Base-by-base conservation (phyloP, 768 basidiomycete species). In the Leccinum incarnatum region DNA sequence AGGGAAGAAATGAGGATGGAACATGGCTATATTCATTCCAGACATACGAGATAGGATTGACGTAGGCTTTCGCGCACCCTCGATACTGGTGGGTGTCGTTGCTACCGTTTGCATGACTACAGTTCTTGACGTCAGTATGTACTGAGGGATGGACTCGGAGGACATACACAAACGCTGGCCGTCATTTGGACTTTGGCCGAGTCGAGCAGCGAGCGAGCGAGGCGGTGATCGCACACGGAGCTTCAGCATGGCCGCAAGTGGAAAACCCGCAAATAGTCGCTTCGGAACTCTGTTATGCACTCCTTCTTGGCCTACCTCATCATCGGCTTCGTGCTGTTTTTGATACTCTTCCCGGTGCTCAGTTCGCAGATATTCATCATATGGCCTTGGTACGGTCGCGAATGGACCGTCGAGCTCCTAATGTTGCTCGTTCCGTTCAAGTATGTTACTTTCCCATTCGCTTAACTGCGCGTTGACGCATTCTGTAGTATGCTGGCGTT, bases 371-470 rank as follows among this genome's bases (percentile, higher is more conserved):
- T 93, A 65, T 95, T 91, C 75, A 79, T 98, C 59, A 85, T 97
- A 70, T 85, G 84, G 93, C 94, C 93, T 21, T 97, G 93, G 93
- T 96, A 95, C 67, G 92, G 93, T 42, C 74, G 81, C 37, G 86
- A 75, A 52, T 62, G 91, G 61, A 87, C 91, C 14, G 75, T 91
- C 45, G 86, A 94, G 67, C 83, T 96, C 48, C 60, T 96, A 40
- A 76, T 72, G 21, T 79, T 95, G n/a, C 79, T 97, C 21, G 62
- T 85, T 2, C 96, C 96, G 9, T 96, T 96, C 89, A 95, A 96
- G 94, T 95, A 69, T 70, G 89, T 36, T 30, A 11, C 37, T n/a
- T 53, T 30, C 10, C 11, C 27, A 48, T 29, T 40, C 9, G 12
- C 21, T 51, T 52, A 57, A 55, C 61, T 54, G 34, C 54, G 66